Conservation (phyloP, 2,329 filamentous ascomycete species). For the Fusarium nisikadoi region DNA sequence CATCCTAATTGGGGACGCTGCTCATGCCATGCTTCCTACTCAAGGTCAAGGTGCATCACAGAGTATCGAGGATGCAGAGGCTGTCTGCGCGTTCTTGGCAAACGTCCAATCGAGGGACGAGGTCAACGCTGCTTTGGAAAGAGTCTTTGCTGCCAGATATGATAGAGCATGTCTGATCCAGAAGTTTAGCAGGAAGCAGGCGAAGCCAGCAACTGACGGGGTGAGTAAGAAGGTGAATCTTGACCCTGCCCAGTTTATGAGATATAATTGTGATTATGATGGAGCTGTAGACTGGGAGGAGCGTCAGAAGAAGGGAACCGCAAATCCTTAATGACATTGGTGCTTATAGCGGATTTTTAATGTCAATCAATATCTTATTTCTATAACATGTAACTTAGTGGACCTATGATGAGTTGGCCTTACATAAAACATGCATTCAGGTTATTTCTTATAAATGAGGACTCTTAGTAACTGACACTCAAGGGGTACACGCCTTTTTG, state of each 20-base stretch:
- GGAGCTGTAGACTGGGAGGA: constrained; percentile 36
- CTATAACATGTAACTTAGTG: not conserved
- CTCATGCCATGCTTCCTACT: constrained; percentile 13
- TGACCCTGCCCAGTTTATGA: constrained; percentile 37
- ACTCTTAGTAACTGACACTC: rapidly evolving
- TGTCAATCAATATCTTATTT: not conserved
- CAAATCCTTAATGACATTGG: not conserved
- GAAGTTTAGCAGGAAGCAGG: constrained; percentile 37
- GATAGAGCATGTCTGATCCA: constrained; percentile 33
- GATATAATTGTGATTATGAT: constrained; percentile 37
- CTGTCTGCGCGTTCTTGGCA: not conserved
- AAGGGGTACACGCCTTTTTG: not conserved
- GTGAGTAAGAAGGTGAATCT: constrained; percentile 28
- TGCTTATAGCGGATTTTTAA: not conserved
- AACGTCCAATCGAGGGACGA: not conserved
- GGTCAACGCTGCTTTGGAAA: not conserved
- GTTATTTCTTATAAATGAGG: rapidly evolving
- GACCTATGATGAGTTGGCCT: not conserved
- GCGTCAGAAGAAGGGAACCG: constrained; percentile 19
- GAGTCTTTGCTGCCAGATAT: constrained; percentile 13
- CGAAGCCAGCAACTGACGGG: constrained; percentile 31
- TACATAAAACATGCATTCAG: rapidly evolving
- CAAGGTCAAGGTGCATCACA: constrained; percentile 20
- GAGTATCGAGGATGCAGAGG: constrained; percentile 14
- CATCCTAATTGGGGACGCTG: constrained; percentile 12